phyloP scores from a whole-genome alignment of 768 basidiomycete genomes.

The Boletus eberwhitei region DNA sequence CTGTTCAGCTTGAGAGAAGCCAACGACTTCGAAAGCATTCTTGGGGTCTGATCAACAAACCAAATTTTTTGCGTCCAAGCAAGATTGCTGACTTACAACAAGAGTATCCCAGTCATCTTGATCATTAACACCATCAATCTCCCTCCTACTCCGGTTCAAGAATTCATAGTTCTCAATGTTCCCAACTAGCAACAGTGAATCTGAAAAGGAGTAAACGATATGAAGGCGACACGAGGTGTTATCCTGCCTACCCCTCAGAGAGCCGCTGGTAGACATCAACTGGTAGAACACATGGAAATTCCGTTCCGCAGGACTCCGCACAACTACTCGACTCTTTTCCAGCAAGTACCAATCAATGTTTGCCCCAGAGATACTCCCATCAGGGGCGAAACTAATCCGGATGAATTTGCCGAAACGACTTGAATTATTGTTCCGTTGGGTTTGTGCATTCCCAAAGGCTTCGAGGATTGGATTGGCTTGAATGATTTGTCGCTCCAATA shows the following conservation, averaged over 20 bases:
- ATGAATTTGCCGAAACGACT: conserved; percentile 99
- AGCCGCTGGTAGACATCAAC: conserved; percentile 71
- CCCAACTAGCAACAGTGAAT: conserved; percentile 69
- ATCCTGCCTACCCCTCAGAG: conserved; percentile 57
- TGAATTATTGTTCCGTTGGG: conserved; percentile 97
- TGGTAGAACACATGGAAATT: conserved; percentile 99
- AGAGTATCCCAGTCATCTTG: conserved; percentile 81
- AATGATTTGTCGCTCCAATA: conserved; percentile 92
- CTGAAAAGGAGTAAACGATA: conserved; percentile 37
- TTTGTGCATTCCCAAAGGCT: conserved; percentile 98
- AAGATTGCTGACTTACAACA: conserved; percentile 43
- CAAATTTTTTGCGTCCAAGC: not conserved
- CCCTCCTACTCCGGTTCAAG: conserved; percentile 81
- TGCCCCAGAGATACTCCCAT: conserved; percentile 94
- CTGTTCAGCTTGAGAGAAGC: conserved; percentile 82
- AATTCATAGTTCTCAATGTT: conserved; percentile 83
- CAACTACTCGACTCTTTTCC: conserved; percentile 95
- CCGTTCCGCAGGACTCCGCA: conserved; percentile 82
- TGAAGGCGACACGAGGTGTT: not conserved
- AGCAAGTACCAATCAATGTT: conserved; percentile 99
- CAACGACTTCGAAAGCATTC: conserved; percentile 85
- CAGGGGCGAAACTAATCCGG: conserved; percentile 87
- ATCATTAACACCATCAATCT: conserved; percentile 97
- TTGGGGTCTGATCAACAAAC: conserved; percentile 28
- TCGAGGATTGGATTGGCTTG: conserved; percentile 98